phyloP scores from a whole-genome alignment of 163 green algal species.

The Volvox carteri region DNA sequence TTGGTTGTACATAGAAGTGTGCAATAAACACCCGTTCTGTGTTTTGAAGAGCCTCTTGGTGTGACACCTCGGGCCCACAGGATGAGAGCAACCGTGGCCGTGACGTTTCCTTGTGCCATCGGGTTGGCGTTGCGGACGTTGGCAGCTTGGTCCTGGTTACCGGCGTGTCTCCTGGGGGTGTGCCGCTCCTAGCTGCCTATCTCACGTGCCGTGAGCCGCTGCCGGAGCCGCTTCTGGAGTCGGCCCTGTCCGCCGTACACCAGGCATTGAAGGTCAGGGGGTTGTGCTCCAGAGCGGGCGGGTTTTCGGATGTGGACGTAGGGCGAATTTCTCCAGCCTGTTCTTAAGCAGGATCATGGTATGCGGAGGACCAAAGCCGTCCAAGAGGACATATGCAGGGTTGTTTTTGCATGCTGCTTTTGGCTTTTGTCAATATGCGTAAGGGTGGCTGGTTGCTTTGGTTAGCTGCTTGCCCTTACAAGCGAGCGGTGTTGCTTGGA shows the following conservation, averaged over 20 bases:
- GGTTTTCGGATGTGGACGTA: too few species aligned
- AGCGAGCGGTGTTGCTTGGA: too few species aligned
- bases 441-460: too few species aligned
- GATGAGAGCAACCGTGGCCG: conserved; percentile 37
- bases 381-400: too few species aligned
- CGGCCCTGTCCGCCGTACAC: conserved; percentile 11
- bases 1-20: too few species aligned
- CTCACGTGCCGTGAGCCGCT: conserved; percentile 23
- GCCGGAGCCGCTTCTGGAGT: conserved; percentile 31
- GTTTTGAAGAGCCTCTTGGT: too few species aligned
- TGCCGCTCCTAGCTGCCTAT: conserved; percentile 23
- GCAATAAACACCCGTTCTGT: too few species aligned
- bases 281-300: neutral
- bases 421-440: too few species aligned
- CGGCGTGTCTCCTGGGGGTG: neutral
- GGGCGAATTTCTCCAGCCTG: neutral
- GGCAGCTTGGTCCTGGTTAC: conserved; percentile 16
- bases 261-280: neutral
- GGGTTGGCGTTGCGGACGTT: neutral
- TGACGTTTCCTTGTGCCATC: conserved; percentile 38
- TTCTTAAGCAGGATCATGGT: neutral
- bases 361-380: too few species aligned
- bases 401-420: too few species aligned
- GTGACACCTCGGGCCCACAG: too few species aligned
- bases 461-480: too few species aligned